Evolutionary conservation across 1,139 yeast genomes (phyloP), one percentile per base, ranked within the genome.

Genomic region (Blastobotrys elegans): DNA sequence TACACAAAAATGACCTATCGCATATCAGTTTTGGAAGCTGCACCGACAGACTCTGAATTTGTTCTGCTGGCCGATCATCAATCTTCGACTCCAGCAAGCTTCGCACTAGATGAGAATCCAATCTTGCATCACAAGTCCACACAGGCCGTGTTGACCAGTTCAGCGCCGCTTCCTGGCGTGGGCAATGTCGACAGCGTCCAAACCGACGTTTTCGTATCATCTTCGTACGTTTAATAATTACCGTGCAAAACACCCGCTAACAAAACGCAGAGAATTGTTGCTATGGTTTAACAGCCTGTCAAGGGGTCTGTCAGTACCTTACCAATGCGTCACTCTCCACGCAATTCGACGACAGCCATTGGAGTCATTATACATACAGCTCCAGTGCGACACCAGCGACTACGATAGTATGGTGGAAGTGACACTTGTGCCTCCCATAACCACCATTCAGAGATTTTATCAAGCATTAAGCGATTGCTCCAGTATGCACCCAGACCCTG

Each of bases 391-490:
- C 27, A 42, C 44, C 20, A 20, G 16, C 14, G 47, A 26, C 31
- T 17, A 24, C 17, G 40, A 37, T 14, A 51, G 47, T 5, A 18
- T 52, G 32, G 22, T 53, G 13, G 57, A 56, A 33, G 24, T 59
- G 27, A 47, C 50, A n/a, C 43, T 57, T 10, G 35, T 43, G 3
- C 50, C 60, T 2, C 54, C 44, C 10, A 37, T 35, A 1, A 21
- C 40, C 6, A 45, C 40, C n/a, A 37, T 53, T 7, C 55, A 45
- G 35, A 47, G 40, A 21, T 35, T 56, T 33, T 55, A 63, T 49
- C 46, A 53, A 13, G 80, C 76, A 39, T 69, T 87, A 50, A 87
- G 82, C 33, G 74, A 75, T 50, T 81, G 87, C 59, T 86, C 84
- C 59, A 67, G 74, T 26, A 55, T 66, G 29, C 63, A 63, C 46